Evolutionary conservation across 208 protist genomes (phyloP).

Genomic region (Chromosphaera perkinsii): DNA sequence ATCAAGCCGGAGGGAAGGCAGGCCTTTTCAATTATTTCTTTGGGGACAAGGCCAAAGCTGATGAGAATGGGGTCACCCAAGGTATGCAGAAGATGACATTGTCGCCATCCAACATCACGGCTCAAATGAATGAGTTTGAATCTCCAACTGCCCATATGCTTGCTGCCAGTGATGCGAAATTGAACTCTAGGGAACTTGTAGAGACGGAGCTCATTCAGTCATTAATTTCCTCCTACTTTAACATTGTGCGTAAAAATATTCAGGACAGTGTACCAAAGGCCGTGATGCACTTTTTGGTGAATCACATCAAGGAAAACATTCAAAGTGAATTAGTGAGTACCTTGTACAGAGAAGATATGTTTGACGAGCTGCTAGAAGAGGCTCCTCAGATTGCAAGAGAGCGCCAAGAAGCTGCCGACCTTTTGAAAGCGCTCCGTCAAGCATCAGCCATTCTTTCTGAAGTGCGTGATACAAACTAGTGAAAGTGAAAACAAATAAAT

Average conservation of each 20-base stretch:
- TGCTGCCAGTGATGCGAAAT: too few species aligned
- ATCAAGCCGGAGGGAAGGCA: too few species aligned
- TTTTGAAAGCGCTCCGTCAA: too few species aligned
- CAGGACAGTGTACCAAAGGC: slow-evolving; percentile 92
- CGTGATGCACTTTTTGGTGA: slow-evolving; percentile 95
- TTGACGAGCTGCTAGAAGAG: slow-evolving; percentile 4
- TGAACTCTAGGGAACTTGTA: slow-evolving; percentile 42
- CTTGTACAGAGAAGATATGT: neutral
- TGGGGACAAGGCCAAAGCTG: too few species aligned
- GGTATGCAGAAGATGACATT: neutral
- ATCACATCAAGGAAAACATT: slow-evolving; percentile 45
- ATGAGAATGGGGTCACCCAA: too few species aligned
- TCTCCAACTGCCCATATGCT: neutral
- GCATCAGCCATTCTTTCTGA: too few species aligned
- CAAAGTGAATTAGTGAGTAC: slow-evolving; percentile 21
- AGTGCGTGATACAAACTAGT: too few species aligned
- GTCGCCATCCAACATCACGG: neutral
- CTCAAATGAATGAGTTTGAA: neutral
- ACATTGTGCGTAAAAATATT: slow-evolving; percentile 66
- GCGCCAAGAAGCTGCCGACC: too few species aligned
- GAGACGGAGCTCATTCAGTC: slow-evolving; percentile 55
- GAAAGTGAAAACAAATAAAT: too few species aligned
- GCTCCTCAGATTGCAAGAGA: too few species aligned
- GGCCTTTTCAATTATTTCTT: too few species aligned
- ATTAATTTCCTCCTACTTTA: slow-evolving; percentile 52